Conservation (phyloP, 2,329 filamentous ascomycete genomes). For the Penicillium vulpinum region DNA sequence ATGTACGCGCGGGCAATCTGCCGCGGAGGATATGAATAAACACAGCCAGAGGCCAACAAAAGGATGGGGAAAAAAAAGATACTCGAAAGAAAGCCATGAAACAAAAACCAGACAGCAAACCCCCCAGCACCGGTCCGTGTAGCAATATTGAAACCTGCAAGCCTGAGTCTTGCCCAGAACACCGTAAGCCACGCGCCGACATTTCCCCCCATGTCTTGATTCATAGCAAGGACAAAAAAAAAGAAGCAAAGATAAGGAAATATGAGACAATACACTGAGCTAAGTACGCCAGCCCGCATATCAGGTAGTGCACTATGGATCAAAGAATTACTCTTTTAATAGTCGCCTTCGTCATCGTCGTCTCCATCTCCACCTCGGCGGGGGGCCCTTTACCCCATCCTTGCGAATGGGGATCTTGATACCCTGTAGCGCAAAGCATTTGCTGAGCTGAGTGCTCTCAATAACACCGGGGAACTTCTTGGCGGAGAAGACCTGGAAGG, state of each 20-base stretch:
- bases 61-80: background rate
- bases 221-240: conserved; percentile 19
- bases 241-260: conserved; percentile 6
- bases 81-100: conserved; percentile 5
- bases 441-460: conserved; percentile 86
- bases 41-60: conserved; percentile 16
- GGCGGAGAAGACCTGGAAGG: conserved; percentile 90
- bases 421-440: conserved; percentile 87
- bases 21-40: conserved; percentile 19
- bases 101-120: conserved; percentile 9
- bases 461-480: conserved; percentile 99
- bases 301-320: conserved; percentile 1
- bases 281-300: background rate
- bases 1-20: conserved; percentile 18
- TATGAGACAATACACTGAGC: background rate
- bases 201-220: conserved; percentile 21
- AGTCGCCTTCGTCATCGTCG: conserved; percentile 35
- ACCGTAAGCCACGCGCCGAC: conserved; percentile 29
- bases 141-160: conserved; percentile 28
- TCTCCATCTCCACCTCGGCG: conserved; percentile 38
- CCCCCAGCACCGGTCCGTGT: conserved; percentile 30
- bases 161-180: conserved; percentile 23
- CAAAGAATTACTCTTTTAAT: conserved; percentile 18
- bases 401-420: conserved; percentile 97
- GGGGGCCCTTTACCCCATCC: conserved; percentile 61